Base-by-base conservation (phyloP, 2,329 filamentous ascomycete species). In the Colletotrichum magnum region DNA sequence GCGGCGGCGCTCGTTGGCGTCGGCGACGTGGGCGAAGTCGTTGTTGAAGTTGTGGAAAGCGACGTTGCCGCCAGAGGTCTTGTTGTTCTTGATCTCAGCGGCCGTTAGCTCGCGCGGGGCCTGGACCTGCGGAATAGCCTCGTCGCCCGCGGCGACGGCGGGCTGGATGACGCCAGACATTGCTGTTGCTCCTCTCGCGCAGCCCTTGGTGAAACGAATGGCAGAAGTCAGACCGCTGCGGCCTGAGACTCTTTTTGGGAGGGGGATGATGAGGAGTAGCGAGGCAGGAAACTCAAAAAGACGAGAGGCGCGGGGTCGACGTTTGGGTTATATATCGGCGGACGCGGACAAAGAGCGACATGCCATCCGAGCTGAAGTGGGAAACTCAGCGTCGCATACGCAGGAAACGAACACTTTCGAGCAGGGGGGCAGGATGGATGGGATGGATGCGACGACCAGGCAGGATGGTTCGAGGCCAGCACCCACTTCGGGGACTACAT, bases 31-130 rank as follows among this genome's bases (percentile, higher is more conserved):
- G 41, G 82, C 69, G 74, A 92, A 93, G 79, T 93, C 90, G 77
- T 93, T 93, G 83, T 94, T 87, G 81, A 91, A 94, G 83, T 94
- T 94, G 83, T 92, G 90, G 82, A 92, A 93, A 70, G 91, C 91
- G 70, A 86, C 85, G 75, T 93, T 93, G 73, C 91, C 90, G 69
- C 91, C 91, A 0, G 84, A 76, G 2, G 90, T 93, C 77, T 85
- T 86, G 47, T 70, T 70, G 28, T 54, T 24, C 58, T 64, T 70
- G 39, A 56, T 13, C 32, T 70, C 68, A 7, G 58, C 58, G 16
- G 64, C 53, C 15, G 64, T 58, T 15, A 68, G 28, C 18, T 39
- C 52, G 28, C 47, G 28, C 15, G 41, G 6, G 2, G 21, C 21
- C 21, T 24, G 21, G 21, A 4, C 21, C 32, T 36, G 32, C 6